A percentile compares a stretch with the other conserved stretches of the same genome.
Conservation (phyloP, 139 green algal species). For the Chlorella ohadii region DNA sequence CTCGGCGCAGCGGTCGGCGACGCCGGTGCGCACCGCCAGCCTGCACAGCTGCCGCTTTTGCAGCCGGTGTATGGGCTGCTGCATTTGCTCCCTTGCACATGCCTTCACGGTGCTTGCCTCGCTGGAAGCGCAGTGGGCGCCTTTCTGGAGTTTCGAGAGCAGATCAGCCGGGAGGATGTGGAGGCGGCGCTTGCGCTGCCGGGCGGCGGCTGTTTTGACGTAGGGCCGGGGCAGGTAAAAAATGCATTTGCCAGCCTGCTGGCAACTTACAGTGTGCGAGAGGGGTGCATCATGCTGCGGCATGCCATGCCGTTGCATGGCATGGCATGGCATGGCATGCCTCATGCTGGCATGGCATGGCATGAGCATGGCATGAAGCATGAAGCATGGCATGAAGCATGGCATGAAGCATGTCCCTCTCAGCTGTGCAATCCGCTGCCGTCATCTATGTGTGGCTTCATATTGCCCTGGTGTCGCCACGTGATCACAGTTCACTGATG, state of each 20-base stretch:
- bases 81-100: background rate
- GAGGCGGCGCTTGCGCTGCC: conserved; percentile 14
- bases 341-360: background rate
- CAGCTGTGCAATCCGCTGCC: background rate
- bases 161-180: background rate
- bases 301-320: background rate
- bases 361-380: background rate
- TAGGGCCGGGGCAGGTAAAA: background rate
- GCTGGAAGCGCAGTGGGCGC: background rate
- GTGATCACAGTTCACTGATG: conserved; percentile 55
- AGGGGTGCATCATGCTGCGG: background rate
- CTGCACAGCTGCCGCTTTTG: background rate
- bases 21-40: background rate
- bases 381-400: background rate
- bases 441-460: too few relatives aligned
- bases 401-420: background rate
- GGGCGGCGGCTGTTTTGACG: background rate
- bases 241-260: too few relatives aligned
- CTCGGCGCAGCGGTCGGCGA: conserved; percentile 18
- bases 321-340: background rate
- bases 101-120: background rate
- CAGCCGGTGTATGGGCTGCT: background rate
- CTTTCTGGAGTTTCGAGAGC: background rate
- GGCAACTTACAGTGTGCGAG: too few relatives aligned
- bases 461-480: too few relatives aligned